Conservation (phyloP, 108 stramenopile species). For the Mayamaea pseudoterrestris region DNA sequence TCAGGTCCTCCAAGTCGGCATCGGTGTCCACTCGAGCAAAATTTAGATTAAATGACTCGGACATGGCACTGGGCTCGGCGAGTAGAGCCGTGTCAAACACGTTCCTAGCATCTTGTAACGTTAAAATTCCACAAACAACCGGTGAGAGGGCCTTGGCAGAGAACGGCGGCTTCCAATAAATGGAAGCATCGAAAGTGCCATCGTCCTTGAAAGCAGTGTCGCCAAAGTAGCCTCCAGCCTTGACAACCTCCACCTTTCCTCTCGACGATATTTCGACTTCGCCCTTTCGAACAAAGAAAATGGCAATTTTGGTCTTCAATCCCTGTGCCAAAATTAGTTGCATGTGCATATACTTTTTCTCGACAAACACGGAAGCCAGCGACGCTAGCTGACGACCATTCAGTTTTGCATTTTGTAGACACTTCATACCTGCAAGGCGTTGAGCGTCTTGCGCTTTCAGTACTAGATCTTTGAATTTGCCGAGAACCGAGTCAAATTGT, state of each 20-base stretch:
- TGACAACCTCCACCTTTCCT: slow-evolving; percentile 3
- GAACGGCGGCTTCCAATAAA: slow-evolving; percentile 11
- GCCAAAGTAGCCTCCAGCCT: slow-evolving; percentile 6
- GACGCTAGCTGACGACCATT: slow-evolving; percentile 32
- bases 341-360: slow-evolving; percentile 40
- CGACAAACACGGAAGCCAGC: slow-evolving; percentile 31
- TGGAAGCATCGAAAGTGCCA: background rate
- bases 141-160: slow-evolving; percentile 9
- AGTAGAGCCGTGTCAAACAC: slow-evolving; percentile 25
- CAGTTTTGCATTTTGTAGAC: slow-evolving; percentile 32
- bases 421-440: slow-evolving; percentile 2
- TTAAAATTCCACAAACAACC: slow-evolving; percentile 51
- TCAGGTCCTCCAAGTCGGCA: slow-evolving; percentile 29
- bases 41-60: too few relatives aligned
- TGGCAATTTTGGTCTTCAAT: slow-evolving; percentile 20
- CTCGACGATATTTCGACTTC: slow-evolving; percentile 26
- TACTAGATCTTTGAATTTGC: slow-evolving; percentile 22
- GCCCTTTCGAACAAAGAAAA: slow-evolving; percentile 57
- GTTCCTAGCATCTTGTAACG: slow-evolving; percentile 52
- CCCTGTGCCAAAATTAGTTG: slow-evolving; percentile 70
- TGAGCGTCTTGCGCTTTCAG: slow-evolving; percentile 20
- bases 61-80: too few relatives aligned
- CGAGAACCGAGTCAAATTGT: slow-evolving; percentile 52
- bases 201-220: slow-evolving; percentile 11
- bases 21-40: background rate